Evolutionary conservation across 1,139 yeast genomes (phyloP).

Genomic region (Scheffersomyces illinoinensis): DNA sequence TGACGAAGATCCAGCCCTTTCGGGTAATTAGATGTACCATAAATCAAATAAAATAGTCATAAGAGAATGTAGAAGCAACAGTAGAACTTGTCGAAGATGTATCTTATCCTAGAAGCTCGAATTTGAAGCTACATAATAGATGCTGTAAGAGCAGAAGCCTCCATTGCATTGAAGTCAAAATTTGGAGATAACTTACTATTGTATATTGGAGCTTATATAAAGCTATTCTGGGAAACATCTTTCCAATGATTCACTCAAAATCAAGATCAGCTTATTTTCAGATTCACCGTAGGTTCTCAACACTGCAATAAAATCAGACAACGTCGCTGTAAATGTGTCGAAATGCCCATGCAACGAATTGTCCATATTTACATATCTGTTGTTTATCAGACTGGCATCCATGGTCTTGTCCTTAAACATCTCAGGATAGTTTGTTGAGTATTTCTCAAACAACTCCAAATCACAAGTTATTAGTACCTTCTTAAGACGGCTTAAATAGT

Average conservation of each 20-base stretch:
- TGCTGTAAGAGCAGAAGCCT: neutral
- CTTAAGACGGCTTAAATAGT: constrained; percentile 54
- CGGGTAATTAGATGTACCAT: neutral
- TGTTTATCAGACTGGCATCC: constrained; percentile 38
- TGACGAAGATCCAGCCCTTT: constrained; percentile 23
- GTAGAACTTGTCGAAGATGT: neutral
- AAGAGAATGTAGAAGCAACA: neutral
- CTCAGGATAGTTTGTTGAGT: constrained; percentile 38
- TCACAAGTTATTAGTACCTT: constrained; percentile 57
- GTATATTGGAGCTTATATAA: neutral
- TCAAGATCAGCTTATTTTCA: constrained; percentile 59
- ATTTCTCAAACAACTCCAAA: constrained; percentile 42
- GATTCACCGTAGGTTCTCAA: constrained; percentile 61
- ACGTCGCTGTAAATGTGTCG: constrained; percentile 53
- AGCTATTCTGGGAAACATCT: constrained; percentile 31
- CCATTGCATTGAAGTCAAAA: neutral
- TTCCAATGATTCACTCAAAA: constrained; percentile 56
- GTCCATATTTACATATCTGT: constrained; percentile 47
- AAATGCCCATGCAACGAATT: constrained; percentile 52
- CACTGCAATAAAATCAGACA: constrained; percentile 55
- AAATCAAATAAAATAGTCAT: neutral
- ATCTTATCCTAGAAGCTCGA: neutral
- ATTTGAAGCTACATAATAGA: neutral
- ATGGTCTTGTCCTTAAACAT: constrained; percentile 38
- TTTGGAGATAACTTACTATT: too few species aligned